Conservation (phyloP, 345 rosid species). For the Populus euphratica region DNA sequence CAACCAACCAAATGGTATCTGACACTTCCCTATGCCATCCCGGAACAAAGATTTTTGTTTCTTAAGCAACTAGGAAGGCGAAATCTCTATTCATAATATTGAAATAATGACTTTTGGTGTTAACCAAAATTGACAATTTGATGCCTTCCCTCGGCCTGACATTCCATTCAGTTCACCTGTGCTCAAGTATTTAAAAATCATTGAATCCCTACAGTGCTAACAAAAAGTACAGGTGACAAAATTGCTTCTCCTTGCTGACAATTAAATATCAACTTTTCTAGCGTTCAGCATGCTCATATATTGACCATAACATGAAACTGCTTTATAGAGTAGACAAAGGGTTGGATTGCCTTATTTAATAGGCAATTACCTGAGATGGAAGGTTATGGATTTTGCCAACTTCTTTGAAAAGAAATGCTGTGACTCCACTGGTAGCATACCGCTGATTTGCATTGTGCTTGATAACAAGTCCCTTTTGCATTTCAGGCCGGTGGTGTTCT, state of each 20-base stretch:
- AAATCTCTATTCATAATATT: background rate
- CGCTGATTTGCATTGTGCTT: conserved; percentile 96
- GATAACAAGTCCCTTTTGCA: conserved; percentile 87
- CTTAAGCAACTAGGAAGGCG: background rate
- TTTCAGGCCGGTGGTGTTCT: conserved; percentile 83
- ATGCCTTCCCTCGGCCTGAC: too few relatives aligned
- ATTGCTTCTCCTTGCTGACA: background rate
- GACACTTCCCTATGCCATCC: background rate
- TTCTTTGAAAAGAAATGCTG: conserved; percentile 90
- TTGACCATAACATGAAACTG: background rate
- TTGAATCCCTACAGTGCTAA: background rate
- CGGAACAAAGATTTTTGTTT: background rate
- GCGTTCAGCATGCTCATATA: background rate
- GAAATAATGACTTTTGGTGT: background rate
- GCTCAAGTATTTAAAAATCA: too few relatives aligned
- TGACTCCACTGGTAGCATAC: conserved; percentile 86
- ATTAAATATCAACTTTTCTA: background rate
- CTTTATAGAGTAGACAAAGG: background rate
- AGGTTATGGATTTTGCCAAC: conserved; percentile 70
- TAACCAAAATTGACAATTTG: background rate
- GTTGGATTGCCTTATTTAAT: background rate
- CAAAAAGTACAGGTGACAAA: background rate
- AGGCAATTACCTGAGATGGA: conserved; percentile 73
- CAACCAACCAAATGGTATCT: background rate
- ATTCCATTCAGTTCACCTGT: too few relatives aligned